phyloP scores from a whole-genome alignment of 2,329 filamentous ascomycete species.

The Pseudogymnoascus sp. region DNA sequence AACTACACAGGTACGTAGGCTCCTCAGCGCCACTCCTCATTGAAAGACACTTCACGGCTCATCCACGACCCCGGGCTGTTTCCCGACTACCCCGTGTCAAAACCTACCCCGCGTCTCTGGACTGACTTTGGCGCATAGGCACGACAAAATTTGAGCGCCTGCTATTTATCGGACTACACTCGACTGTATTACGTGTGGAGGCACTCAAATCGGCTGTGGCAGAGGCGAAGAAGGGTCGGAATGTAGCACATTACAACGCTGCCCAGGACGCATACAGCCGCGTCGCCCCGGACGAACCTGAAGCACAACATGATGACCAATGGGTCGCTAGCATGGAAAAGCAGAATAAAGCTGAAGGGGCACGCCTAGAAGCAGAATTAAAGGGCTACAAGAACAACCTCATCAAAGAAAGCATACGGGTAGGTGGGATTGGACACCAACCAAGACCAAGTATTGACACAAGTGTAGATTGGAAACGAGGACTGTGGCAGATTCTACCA shows the following conservation, averaged over 20 bases:
- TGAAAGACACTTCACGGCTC: not conserved
- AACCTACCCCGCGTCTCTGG: conserved; percentile 1
- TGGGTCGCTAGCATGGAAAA: conserved; percentile 67
- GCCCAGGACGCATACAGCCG: conserved; percentile 57
- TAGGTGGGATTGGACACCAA: conserved; percentile 33
- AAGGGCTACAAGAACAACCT: conserved; percentile 94
- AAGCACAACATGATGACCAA: conserved; percentile 56
- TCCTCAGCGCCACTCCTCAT: not conserved
- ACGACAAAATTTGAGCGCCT: conserved; percentile 75
- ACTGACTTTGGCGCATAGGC: conserved; percentile 40
- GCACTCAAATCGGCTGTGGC: conserved; percentile 68
- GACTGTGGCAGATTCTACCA: conserved; percentile 82
- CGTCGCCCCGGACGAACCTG: conserved; percentile 57
- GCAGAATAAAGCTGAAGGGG: conserved; percentile 59
- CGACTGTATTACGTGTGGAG: conserved; percentile 66
- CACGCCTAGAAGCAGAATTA: conserved; percentile 73
- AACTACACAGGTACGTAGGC: conserved; percentile 67
- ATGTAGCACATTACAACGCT: conserved; percentile 62
- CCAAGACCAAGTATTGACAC: not conserved
- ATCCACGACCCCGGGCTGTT: not conserved
- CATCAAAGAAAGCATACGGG: conserved; percentile 92
- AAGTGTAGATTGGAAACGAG: conserved; percentile 77
- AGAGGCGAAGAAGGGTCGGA: conserved; percentile 68
- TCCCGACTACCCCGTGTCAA: not conserved
- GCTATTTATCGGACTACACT: conserved; percentile 70